phyloP scores from a whole-genome alignment of 1,284 basidiomycete genomes.

The Jaminaea rosea region DNA sequence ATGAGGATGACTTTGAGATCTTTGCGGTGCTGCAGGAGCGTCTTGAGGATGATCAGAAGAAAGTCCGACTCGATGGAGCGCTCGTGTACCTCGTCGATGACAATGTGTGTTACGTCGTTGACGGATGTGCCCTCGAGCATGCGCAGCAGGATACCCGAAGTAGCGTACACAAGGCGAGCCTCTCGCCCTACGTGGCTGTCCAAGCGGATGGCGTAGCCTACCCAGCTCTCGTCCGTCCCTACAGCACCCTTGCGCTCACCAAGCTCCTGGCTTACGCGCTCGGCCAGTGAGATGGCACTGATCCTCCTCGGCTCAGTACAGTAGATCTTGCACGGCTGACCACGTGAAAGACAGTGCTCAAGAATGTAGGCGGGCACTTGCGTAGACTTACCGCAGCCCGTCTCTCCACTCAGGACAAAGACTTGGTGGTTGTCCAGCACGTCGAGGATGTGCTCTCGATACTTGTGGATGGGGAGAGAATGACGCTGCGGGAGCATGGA shows the following conservation, averaged over 20 bases:
- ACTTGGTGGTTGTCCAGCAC: constrained; percentile 71
- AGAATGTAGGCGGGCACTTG: constrained; percentile 92
- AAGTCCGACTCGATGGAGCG: constrained; percentile 97
- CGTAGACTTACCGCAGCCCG: constrained; percentile 96
- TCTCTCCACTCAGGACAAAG: constrained; percentile 90
- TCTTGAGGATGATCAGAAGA: constrained; percentile 85
- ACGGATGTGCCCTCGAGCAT: constrained; percentile 90
- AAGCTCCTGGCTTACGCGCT: constrained; percentile 85
- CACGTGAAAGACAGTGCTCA: constrained; percentile 75
- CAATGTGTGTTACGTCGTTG: constrained; percentile 86
- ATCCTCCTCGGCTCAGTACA: constrained; percentile 95
- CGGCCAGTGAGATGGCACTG: constrained; percentile 91
- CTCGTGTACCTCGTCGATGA: constrained; percentile 85
- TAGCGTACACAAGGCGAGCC: constrained; percentile 53
- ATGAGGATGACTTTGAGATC: constrained; percentile 89
- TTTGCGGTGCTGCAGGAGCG: constrained; percentile 67
- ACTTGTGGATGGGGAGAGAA: constrained; percentile 75
- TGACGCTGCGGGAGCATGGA: constrained; percentile 75
- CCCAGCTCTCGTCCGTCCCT: constrained; percentile 69
- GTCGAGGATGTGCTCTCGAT: constrained; percentile 66
- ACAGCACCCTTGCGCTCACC: constrained; percentile 76
- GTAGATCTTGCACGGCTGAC: constrained; percentile 79
- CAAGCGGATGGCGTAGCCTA: constrained; percentile 89
- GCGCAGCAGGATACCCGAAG: constrained; percentile 88
- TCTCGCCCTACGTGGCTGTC: constrained; percentile 61